Evolutionary conservation across 2,329 filamentous ascomycete species (phyloP).

Genomic region (Epichloe sibirici): DNA sequence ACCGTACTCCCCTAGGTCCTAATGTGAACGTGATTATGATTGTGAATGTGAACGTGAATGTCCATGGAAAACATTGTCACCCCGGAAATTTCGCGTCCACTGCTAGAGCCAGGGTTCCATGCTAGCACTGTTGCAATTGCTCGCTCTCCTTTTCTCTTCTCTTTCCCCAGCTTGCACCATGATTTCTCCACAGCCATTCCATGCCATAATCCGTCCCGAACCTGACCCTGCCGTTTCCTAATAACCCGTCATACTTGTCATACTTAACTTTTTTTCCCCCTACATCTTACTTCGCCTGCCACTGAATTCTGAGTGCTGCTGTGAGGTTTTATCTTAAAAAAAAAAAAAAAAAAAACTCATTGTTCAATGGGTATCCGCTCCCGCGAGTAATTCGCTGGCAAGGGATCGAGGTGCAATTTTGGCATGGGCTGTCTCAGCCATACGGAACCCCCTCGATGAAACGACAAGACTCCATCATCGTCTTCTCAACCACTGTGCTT

Average conservation of each 20-base stretch:
- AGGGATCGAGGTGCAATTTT: background rate
- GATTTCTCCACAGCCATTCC: slow-evolving; percentile 2
- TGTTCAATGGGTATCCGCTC: too few species aligned
- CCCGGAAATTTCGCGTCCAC: background rate
- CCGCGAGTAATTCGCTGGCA: background rate
- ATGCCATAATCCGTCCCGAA: background rate
- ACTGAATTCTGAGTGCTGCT: background rate
- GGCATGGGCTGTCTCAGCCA: slow-evolving; percentile 10
- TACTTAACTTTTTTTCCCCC: background rate
- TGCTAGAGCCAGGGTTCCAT: background rate
- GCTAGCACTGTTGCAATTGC: background rate
- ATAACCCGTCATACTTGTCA: background rate
- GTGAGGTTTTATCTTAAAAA: too few species aligned
- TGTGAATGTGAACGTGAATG: background rate
- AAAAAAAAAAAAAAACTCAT: too few species aligned
- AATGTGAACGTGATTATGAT: too few species aligned
- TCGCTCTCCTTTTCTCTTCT: background rate
- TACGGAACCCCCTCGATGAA: slow-evolving; percentile 14
- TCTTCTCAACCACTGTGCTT: slow-evolving; percentile 7
- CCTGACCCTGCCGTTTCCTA: background rate
- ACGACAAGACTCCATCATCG: slow-evolving; percentile 9
- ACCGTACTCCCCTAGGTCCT: too few species aligned
- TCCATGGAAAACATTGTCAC: background rate
- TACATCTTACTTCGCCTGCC: background rate
- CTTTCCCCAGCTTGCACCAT: background rate